Percentiles rank a stretch among this genome's conserved stretches.
Evolutionary conservation across 306 rosid genomes (phyloP).

Genomic region (Leucaena leucocephala): DNA sequence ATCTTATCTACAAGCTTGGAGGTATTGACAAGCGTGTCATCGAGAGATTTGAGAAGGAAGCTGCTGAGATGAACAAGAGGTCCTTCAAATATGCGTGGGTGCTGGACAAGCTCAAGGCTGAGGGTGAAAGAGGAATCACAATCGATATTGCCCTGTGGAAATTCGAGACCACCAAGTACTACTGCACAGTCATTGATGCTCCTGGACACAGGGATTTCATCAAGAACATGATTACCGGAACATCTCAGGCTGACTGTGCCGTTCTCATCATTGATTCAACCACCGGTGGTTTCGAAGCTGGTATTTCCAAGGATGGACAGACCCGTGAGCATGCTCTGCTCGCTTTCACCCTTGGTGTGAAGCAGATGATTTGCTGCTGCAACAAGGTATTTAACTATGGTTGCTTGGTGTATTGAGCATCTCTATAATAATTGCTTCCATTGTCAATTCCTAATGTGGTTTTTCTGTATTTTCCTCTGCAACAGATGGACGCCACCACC

Average conservation of each 20-base stretch:
- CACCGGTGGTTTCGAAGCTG: background rate
- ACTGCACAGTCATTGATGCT: slow-evolving; percentile 43
- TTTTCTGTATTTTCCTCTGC: too few relatives aligned
- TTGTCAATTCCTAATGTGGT: too few relatives aligned
- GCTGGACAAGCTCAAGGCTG: slow-evolving; percentile 45
- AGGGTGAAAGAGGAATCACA: slow-evolving; percentile 28
- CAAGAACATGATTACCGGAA: slow-evolving; percentile 44
- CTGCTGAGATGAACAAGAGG: slow-evolving; percentile 31
- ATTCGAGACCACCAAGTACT: slow-evolving; percentile 44
- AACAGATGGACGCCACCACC: slow-evolving; percentile 41
- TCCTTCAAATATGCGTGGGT: slow-evolving; percentile 41
- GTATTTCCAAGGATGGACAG: background rate
- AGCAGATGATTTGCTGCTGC: slow-evolving; percentile 28
- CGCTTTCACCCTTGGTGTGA: background rate
- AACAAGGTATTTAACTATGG: slow-evolving; percentile 22
- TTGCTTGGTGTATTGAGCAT: too few relatives aligned
- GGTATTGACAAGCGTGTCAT: slow-evolving; percentile 44
- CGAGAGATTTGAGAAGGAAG: slow-evolving; percentile 43
- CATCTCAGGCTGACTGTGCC: background rate
- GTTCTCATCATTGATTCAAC: background rate
- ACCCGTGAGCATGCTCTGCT: background rate
- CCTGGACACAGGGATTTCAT: slow-evolving; percentile 44
- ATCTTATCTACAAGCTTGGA: slow-evolving; percentile 44
- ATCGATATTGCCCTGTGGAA: slow-evolving; percentile 35
- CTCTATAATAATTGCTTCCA: too few relatives aligned